These are phyloP conservation scores for Thraustochytrium sp. DNA, from an alignment of 352 stramenopile genomes.

Conservation along the genomic window DNA sequence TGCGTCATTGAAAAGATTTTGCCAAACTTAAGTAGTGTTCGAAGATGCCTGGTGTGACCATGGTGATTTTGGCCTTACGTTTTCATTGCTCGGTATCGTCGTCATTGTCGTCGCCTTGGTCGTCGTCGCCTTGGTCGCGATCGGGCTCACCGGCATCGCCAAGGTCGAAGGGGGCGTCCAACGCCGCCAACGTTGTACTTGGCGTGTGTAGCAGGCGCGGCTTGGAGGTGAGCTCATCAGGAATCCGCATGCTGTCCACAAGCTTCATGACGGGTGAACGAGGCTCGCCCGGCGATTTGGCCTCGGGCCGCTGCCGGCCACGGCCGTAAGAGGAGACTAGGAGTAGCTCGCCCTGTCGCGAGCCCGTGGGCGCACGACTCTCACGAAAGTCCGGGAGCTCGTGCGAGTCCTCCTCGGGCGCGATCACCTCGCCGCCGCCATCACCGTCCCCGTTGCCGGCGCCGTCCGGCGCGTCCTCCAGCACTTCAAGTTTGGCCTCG, in stretches of 20 bases:
- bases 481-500: not conserved
- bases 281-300: not conserved
- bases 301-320: not conserved
- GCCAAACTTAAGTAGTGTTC: too few species aligned
- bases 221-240: slow-evolving; percentile 8
- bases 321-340: not conserved
- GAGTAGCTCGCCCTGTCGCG: not conserved
- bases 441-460: not conserved
- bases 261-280: slow-evolving; percentile 4
- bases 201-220: not conserved
- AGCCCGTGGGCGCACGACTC: not conserved
- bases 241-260: not conserved
- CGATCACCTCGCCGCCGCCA: too few species aligned
- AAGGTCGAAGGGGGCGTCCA: not conserved
- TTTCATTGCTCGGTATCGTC: not conserved
- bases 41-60: too few species aligned
- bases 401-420: not conserved
- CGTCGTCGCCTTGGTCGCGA: not conserved
- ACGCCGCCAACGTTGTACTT: not conserved
- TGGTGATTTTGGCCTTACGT: not conserved
- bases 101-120: not conserved
- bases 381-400: not conserved
- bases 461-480: not conserved
- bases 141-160: not conserved
- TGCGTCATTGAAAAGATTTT: too few species aligned